These are phyloP conservation scores for Hortaea sp. DNA, from an alignment of 2,329 filamentous ascomycete genomes.

Conservation along the genomic window DNA sequence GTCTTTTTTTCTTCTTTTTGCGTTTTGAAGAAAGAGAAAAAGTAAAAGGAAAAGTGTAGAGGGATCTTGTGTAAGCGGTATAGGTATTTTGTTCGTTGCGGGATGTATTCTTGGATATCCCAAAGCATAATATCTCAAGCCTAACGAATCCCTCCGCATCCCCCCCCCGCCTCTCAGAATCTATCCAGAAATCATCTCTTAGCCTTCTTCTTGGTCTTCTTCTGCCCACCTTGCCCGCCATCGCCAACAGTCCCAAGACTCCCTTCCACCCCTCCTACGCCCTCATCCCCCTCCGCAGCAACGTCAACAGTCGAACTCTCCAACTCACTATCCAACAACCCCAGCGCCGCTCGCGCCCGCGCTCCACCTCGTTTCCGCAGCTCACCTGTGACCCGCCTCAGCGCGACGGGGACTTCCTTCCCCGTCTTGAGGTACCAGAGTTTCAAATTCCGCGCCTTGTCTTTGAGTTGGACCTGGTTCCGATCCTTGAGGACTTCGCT, in stretches of 20 bases:
- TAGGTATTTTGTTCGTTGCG: no score
- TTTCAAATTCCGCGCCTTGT: constrained; percentile 84
- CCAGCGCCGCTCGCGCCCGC: constrained; percentile 24
- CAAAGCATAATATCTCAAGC: no score
- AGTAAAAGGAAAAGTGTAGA: no score
- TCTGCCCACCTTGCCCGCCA: neutral
- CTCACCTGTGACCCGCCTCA: constrained; percentile 82
- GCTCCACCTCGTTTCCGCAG: constrained; percentile 56
- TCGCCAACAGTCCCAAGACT: neutral
- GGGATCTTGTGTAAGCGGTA: no score
- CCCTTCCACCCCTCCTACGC: neutral
- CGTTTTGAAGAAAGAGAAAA: no score
- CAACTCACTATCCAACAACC: constrained; percentile 8
- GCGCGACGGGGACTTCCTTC: constrained; percentile 79
- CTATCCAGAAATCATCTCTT: no score
- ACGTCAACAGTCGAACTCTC: neutral
- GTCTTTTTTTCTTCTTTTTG: no score
- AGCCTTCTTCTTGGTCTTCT: neutral
- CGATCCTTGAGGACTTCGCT: constrained; percentile 78
- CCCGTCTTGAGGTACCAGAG: constrained; percentile 86
- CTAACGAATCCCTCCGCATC: no score
- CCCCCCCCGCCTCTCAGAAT: no score
- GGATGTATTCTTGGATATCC: no score
- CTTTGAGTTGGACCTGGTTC: constrained; percentile 85
- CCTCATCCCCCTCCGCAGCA: neutral